These are phyloP conservation scores for Trichopus zeylanicus DNA, from an alignment of 116 monocot genomes.

Conservation along the genomic window DNA sequence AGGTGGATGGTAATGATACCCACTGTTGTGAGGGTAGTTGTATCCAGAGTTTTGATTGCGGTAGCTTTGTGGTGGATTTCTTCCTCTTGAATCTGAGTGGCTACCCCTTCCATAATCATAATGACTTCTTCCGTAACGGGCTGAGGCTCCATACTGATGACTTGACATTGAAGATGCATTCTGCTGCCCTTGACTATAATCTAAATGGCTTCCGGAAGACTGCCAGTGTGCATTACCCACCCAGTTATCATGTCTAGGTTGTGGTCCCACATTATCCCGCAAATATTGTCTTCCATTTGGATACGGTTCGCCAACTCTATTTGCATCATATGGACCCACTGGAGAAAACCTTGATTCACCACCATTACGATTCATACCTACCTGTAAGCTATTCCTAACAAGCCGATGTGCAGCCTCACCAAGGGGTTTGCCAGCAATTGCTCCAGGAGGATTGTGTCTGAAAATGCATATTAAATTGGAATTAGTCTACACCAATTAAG, in stretches of 20 bases:
- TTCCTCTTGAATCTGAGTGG: constrained; percentile 15
- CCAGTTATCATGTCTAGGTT: constrained; percentile 14
- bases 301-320: constrained; percentile 4
- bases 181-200: constrained; percentile 11
- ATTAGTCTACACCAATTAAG: neutral
- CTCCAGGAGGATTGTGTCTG: constrained; percentile 63
- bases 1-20: constrained; percentile 5
- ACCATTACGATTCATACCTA: neutral
- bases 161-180: constrained; percentile 17
- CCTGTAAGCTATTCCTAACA: constrained; percentile 52
- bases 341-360: constrained; percentile 6
- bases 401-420: constrained; percentile 73
- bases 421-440: constrained; percentile 45
- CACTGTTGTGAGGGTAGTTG: constrained; percentile 2
- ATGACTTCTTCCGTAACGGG: constrained; percentile 8
- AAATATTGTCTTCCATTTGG: constrained; percentile 15
- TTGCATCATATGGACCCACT: constrained; percentile 8
- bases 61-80: constrained; percentile 15
- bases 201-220: constrained; percentile 5
- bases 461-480: constrained; percentile 11
- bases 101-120: constrained; percentile 5
- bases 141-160: constrained; percentile 14
- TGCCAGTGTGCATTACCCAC: constrained; percentile 5
- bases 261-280: constrained; percentile 1
- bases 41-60: constrained; percentile 17